phyloP scores from a whole-genome alignment of 1,284 basidiomycete species.

The Albatrellus sp. region DNA sequence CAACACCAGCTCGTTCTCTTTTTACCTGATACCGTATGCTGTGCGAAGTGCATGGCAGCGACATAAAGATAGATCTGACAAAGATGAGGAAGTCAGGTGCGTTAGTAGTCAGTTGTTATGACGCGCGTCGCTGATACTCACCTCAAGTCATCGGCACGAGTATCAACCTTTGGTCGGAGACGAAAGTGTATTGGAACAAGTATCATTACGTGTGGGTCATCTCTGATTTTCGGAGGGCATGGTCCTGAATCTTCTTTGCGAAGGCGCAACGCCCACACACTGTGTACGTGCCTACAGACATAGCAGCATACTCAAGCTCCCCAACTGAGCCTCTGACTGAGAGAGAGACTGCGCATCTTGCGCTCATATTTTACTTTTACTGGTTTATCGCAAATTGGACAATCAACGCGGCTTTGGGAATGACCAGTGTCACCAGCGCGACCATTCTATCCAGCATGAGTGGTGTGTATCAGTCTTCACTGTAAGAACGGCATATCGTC shows the following conservation, averaged over 20 bases:
- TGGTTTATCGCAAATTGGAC: slow-evolving; percentile 93
- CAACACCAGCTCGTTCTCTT: slow-evolving; percentile 78
- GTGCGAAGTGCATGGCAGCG: slow-evolving; percentile 25
- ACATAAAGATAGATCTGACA: slow-evolving; percentile 10
- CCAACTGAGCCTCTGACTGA: slow-evolving; percentile 39
- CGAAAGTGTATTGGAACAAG: slow-evolving; percentile 3
- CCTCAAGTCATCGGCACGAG: slow-evolving; percentile 14
- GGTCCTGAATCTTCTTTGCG: background rate
- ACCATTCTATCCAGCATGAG: slow-evolving; percentile 85
- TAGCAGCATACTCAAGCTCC: slow-evolving; percentile 13
- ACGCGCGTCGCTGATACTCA: background rate
- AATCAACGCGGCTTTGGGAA: slow-evolving; percentile 69
- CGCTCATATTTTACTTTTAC: slow-evolving; percentile 67
- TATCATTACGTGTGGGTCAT: background rate
- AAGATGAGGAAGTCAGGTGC: slow-evolving; percentile 8
- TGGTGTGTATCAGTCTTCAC: slow-evolving; percentile 39
- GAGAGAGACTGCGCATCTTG: slow-evolving; percentile 65
- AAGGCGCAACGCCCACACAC: slow-evolving; percentile 9
- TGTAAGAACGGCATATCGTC: background rate
- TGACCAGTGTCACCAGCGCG: slow-evolving; percentile 84
- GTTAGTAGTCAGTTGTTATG: background rate
- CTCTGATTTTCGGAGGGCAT: background rate
- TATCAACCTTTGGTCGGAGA: slow-evolving; percentile 26
- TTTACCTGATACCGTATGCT: slow-evolving; percentile 75
- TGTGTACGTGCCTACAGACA: slow-evolving; percentile 5